A percentile compares a stretch with the other conserved stretches of the same genome.
phyloP scores from a whole-genome alignment of 192 early-diverging fungal genomes.

The Ramicandelaber brevisporus region DNA sequence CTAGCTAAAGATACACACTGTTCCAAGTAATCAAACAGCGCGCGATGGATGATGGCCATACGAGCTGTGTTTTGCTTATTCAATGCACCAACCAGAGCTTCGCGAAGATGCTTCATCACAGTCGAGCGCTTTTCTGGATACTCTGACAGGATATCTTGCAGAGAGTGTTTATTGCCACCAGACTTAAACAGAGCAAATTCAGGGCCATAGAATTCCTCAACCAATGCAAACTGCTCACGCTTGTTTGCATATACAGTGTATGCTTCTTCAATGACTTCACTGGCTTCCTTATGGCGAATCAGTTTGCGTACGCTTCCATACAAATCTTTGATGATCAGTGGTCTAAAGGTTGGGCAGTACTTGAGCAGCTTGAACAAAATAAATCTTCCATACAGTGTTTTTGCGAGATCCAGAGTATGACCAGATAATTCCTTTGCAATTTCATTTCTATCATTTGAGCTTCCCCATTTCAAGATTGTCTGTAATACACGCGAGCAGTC shows the following conservation, averaged over 20 bases:
- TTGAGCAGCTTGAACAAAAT: slow-evolving; percentile 67
- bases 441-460: slow-evolving; percentile 33
- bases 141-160: slow-evolving; percentile 28
- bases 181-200: slow-evolving; percentile 73
- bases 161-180: slow-evolving; percentile 8
- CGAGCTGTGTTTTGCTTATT: slow-evolving; percentile 16
- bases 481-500: slow-evolving; percentile 85
- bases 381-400: slow-evolving; percentile 66
- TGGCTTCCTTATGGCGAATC: slow-evolving; percentile 75
- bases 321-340: slow-evolving; percentile 49
- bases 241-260: slow-evolving; percentile 60
- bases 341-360: slow-evolving; percentile 48
- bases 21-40: slow-evolving; percentile 44
- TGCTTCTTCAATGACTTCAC: slow-evolving; percentile 56
- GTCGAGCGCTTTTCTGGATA: slow-evolving; percentile 41
- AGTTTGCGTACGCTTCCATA: slow-evolving; percentile 56
- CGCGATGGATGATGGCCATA: slow-evolving; percentile 39
- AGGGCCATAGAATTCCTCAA: slow-evolving; percentile 83
- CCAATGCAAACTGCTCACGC: slow-evolving; percentile 35
- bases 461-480: slow-evolving; percentile 76
- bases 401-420: slow-evolving; percentile 39
- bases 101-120: slow-evolving; percentile 39
- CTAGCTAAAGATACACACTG: too few species aligned
- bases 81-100: slow-evolving; percentile 19
- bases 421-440: slow-evolving; percentile 68